Evolutionary conservation across 148 eudicot species (phyloP), one percentile per base, ranked within the genome.

Genomic region (Cornus suecica): DNA sequence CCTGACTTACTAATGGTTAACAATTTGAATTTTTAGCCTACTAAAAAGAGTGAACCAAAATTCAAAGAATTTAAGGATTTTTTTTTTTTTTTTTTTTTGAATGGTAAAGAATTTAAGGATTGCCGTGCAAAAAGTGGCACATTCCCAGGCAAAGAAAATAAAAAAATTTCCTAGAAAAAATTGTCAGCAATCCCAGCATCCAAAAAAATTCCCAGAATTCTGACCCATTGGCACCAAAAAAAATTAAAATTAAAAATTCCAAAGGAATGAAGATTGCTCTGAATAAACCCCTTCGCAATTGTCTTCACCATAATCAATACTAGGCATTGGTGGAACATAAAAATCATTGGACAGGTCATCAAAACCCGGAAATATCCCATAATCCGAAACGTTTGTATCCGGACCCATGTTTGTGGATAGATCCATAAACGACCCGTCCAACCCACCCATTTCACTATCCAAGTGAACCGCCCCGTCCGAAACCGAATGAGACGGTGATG

Each of bases 351-450:
- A 4, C 41, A 78, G 86, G 37, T 91, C 89, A 58, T 89, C 87
- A 37, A 86, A 94, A n/a, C 86, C 97, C 45, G 90, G 82, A 64
- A 78, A 86, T 31, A 82, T 71, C 18, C 86, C 97, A 29, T 76
- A 92, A 14, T 85, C 90, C 2, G 83, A n/a, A 2, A 30, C 81
- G 20, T 75, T 83, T 61, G 81, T 79, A 22, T 76, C 88, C 51
- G 85, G 65, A 20, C 87, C 88, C 74, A 86, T 63, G 2, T 76
- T 48, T 0, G 75, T 26, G 30, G 86, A 67, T 25, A 76, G 79
- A 26, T 88, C 88, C 3, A 83, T 15, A 79, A 90, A 83, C 2
- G 86, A 78, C 60, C 15, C 62, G 26, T 86, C 92, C 65, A 81
- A 27, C 26, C 78, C 68, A 6, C 69, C 20, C 15, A 62, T 56